Conservation (phyloP, 768 basidiomycete species). For the Arthromyces matolae region DNA sequence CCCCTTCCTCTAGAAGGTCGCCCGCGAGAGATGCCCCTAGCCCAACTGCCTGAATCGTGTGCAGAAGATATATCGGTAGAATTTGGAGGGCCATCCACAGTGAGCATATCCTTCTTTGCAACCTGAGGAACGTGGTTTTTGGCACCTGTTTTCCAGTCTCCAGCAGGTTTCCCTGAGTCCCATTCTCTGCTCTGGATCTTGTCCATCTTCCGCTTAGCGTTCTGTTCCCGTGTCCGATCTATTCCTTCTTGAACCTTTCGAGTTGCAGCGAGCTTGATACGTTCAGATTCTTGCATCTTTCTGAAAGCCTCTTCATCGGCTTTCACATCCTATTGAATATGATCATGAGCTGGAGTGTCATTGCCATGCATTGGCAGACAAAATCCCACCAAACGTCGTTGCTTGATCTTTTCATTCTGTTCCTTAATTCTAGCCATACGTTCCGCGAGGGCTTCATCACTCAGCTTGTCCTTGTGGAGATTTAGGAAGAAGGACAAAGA, state of each 20-base stretch:
- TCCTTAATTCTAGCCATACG: slow-evolving; percentile 60
- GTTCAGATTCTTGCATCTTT: slow-evolving; percentile 64
- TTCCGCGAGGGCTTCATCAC: slow-evolving; percentile 55
- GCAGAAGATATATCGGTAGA: neutral
- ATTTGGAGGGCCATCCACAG: slow-evolving; percentile 3
- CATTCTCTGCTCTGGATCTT: slow-evolving; percentile 76
- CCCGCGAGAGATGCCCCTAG: slow-evolving; percentile 28
- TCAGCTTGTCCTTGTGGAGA: slow-evolving; percentile 30
- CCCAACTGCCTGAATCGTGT: slow-evolving; percentile 20
- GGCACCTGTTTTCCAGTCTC: slow-evolving; percentile 26
- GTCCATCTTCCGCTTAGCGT: slow-evolving; percentile 79
- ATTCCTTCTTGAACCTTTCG: slow-evolving; percentile 69
- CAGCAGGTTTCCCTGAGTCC: slow-evolving; percentile 68
- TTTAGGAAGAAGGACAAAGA: slow-evolving; percentile 7
- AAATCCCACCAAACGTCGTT: slow-evolving; percentile 46
- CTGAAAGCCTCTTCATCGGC: slow-evolving; percentile 80
- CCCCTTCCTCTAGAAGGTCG: slow-evolving; percentile 24
- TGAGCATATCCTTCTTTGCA: slow-evolving; percentile 8
- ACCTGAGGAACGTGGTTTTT: slow-evolving; percentile 9
- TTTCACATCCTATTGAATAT: slow-evolving; percentile 52
- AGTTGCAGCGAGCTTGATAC: slow-evolving; percentile 49
- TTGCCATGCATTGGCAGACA: too few relatives aligned
- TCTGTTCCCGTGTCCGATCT: slow-evolving; percentile 71
- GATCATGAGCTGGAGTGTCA: too few relatives aligned
- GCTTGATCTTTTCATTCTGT: slow-evolving; percentile 67